phyloP scores from a whole-genome alignment of 2,329 filamentous ascomycete genomes.

The Blastomyces emzantsi region DNA sequence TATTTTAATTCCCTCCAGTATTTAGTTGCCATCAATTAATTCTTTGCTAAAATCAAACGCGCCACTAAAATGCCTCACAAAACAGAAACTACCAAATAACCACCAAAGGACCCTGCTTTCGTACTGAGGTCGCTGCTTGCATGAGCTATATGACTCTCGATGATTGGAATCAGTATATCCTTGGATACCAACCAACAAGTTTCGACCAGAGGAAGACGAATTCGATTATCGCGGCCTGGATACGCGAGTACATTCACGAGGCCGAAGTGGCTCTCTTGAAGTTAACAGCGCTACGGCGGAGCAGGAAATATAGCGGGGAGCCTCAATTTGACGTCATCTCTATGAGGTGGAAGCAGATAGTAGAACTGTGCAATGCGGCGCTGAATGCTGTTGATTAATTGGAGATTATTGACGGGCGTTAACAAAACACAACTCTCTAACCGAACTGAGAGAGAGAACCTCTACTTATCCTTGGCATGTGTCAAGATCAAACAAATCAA shows the following conservation, averaged over 20 bases:
- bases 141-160: slow-evolving; percentile 32
- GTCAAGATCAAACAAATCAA: not conserved
- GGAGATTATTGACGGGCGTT: not conserved
- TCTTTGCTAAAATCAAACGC: not conserved
- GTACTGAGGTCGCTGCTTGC: slow-evolving; percentile 36
- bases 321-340: slow-evolving; percentile 24
- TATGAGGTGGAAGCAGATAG: slow-evolving; percentile 35
- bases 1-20: not conserved
- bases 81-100: slow-evolving; percentile 33
- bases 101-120: slow-evolving; percentile 32
- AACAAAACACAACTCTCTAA: not conserved
- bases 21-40: not conserved
- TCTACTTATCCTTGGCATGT: not conserved
- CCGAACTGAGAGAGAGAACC: not conserved
- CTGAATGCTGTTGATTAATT: slow-evolving; percentile 10
- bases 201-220: slow-evolving; percentile 26
- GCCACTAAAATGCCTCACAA: slow-evolving; percentile 7
- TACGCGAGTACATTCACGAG: slow-evolving; percentile 29
- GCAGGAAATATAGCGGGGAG: slow-evolving; percentile 14
- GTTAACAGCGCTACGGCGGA: not conserved
- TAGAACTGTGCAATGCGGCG: slow-evolving; percentile 25
- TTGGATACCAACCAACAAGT: slow-evolving; percentile 27
- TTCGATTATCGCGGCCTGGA: slow-evolving; percentile 29
- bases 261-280: slow-evolving; percentile 23
- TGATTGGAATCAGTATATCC: slow-evolving; percentile 33